Conservation (phyloP, 306 rosid genomes). For the Begonia peltatifolia region DNA sequence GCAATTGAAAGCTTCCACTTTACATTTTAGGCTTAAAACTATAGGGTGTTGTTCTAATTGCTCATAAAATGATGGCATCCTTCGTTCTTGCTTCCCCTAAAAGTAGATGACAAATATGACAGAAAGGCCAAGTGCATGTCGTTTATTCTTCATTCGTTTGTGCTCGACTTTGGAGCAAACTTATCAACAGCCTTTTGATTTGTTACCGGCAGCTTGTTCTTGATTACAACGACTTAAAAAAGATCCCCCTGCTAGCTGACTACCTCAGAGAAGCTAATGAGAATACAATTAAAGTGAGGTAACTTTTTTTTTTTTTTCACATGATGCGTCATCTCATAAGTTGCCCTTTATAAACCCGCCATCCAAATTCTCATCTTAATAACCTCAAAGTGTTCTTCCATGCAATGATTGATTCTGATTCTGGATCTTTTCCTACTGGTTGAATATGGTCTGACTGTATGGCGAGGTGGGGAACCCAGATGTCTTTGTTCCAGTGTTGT, state of each 20-base stretch:
- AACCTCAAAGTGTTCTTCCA: too few relatives aligned
- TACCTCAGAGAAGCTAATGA: conserved; percentile 12
- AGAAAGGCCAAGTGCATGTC: too few relatives aligned
- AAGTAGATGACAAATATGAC: too few relatives aligned
- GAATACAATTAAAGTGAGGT: conserved; percentile 34
- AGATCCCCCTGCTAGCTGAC: conserved; percentile 39
- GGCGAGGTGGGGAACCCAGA: too few relatives aligned
- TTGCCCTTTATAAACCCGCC: not conserved
- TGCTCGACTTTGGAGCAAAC: too few relatives aligned
- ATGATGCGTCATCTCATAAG: not conserved
- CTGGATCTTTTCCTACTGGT: too few relatives aligned
- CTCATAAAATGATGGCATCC: conserved; percentile 16
- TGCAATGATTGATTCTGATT: too few relatives aligned
- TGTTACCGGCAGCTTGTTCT: conserved; percentile 39
- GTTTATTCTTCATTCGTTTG: too few relatives aligned
- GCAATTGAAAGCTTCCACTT: not conserved
- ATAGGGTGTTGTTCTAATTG: conserved; percentile 17
- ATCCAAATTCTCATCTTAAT: too few relatives aligned
- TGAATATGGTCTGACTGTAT: conserved; percentile 2
- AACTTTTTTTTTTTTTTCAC: conserved; percentile 8
- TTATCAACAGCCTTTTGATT: not conserved
- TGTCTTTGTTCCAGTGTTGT: conserved; percentile 22
- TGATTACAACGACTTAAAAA: conserved; percentile 58
- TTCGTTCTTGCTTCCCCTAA: too few relatives aligned
- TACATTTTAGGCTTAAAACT: too few relatives aligned